These are phyloP conservation scores for Acanthamoeba sp. DNA, from an alignment of 208 protist genomes.

Conservation along the genomic window DNA sequence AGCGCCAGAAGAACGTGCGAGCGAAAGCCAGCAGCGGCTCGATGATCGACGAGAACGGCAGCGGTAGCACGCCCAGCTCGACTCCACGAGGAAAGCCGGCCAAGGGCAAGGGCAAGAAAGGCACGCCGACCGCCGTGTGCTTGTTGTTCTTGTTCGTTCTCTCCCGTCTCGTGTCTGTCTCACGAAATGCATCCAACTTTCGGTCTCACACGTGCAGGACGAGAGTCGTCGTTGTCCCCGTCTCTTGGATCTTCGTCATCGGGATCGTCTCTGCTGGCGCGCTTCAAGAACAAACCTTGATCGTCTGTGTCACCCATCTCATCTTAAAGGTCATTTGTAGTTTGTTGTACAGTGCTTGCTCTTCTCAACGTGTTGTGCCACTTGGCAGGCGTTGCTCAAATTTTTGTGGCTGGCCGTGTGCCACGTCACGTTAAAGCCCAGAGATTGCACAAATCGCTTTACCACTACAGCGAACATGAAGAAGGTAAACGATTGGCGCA, in stretches of 20 bases:
- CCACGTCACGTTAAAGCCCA: too few species aligned
- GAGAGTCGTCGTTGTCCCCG: neutral
- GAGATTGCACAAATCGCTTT: too few species aligned
- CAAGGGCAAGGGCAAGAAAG: neutral
- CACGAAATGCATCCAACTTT: neutral
- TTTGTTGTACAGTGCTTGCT: too few species aligned
- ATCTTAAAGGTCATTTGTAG: too few species aligned
- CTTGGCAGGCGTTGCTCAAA: too few species aligned
- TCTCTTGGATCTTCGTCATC: neutral
- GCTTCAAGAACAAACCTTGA: conserved; percentile 20
- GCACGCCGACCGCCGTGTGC: neutral
- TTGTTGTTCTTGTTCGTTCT: too few species aligned
- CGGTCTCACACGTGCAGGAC: neutral
- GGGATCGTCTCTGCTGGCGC: neutral
- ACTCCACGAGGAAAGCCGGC: neutral
- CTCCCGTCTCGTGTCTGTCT: neutral
- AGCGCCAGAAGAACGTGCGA: neutral
- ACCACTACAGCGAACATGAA: too few species aligned
- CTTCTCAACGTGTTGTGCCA: too few species aligned
- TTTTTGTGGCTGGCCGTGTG: too few species aligned
- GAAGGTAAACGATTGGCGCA: too few species aligned
- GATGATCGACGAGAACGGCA: neutral
- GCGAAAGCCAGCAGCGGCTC: neutral
- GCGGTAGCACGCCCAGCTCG: neutral
- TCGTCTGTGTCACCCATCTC: too few species aligned